A percentile compares a stretch with the other conserved stretches of the same genome.
These are phyloP conservation scores for Xerocomus spinulosus DNA, from an alignment of 768 basidiomycete species.

Conservation along the genomic window DNA sequence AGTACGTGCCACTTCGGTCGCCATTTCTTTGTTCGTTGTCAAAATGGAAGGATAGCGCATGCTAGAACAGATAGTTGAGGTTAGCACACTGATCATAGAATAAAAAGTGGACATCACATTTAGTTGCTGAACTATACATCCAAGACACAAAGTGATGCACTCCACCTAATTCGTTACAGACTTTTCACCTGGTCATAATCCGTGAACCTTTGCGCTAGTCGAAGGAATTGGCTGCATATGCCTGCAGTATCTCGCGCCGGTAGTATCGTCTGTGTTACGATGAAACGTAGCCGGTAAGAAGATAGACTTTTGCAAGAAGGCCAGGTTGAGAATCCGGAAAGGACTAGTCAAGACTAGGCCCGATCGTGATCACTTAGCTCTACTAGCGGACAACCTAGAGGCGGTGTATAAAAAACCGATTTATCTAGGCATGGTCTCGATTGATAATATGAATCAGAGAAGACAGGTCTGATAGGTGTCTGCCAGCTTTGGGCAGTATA, in stretches of 20 bases:
- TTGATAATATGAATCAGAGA: constrained; percentile 7
- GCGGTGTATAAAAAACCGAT: neutral
- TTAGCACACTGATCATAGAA: constrained; percentile 6
- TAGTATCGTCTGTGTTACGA: constrained; percentile 6
- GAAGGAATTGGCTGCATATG: neutral
- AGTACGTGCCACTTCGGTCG: neutral
- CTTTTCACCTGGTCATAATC: constrained; percentile 1
- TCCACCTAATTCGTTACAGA: neutral
- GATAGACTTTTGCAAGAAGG: neutral
- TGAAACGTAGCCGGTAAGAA: constrained; percentile 3
- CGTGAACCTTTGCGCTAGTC: neutral
- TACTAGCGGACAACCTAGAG: neutral
- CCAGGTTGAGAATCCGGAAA: neutral
- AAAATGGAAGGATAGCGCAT: too few relatives aligned
- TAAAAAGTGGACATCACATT: neutral
- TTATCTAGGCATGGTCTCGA: constrained; percentile 7
- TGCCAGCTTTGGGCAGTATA: neutral
- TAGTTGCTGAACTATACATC: neutral
- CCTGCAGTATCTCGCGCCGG: neutral
- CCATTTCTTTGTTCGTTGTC: neutral
- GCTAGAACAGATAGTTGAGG: too few relatives aligned
- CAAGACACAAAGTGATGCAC: neutral
- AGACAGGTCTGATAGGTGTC: constrained; percentile 3
- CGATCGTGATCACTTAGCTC: neutral
- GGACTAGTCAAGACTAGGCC: neutral